Conservation (phyloP, 2,329 filamentous ascomycete genomes). For the Cladorrhinum sp. region DNA sequence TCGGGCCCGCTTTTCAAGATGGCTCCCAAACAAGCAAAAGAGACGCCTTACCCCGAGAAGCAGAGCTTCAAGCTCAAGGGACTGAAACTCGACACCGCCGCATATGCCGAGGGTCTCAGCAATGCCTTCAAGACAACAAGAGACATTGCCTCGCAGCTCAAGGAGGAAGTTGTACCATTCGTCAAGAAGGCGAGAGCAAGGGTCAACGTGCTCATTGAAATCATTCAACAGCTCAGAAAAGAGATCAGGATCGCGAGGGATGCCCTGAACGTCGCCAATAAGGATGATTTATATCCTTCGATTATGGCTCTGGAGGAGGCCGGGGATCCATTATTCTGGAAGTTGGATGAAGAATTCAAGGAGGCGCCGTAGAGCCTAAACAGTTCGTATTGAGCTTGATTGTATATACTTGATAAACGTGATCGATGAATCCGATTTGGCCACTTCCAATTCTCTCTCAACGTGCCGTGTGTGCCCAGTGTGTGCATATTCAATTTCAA, state of each 20-base stretch:
- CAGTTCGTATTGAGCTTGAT: neutral
- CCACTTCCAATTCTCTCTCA: no score
- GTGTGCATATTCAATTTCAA: no score
- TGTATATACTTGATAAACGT: neutral
- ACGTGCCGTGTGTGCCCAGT: no score
- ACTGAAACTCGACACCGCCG: neutral
- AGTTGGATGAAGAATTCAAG: neutral
- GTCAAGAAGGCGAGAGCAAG: slow-evolving; percentile 6
- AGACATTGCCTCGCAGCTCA: neutral
- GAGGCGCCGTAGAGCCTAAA: neutral
- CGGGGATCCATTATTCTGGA: neutral
- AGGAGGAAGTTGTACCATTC: slow-evolving; percentile 2
- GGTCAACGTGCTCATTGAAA: slow-evolving; percentile 2
- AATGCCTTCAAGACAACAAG: slow-evolving; percentile 11
- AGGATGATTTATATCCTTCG: neutral
- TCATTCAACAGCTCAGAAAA: slow-evolving; percentile 1
- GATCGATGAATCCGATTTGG: neutral
- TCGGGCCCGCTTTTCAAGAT: neutral
- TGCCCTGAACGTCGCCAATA: neutral
- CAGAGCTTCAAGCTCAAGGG: neutral
- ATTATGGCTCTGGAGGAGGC: neutral
- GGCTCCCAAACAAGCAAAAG: slow-evolving; percentile 2
- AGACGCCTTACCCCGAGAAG: neutral
- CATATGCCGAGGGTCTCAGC: slow-evolving; percentile 4
- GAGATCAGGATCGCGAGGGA: slow-evolving; percentile 5